phyloP scores from a whole-genome alignment of 495 filamentous ascomycete genomes.

The Mytilinidion resinicola region DNA sequence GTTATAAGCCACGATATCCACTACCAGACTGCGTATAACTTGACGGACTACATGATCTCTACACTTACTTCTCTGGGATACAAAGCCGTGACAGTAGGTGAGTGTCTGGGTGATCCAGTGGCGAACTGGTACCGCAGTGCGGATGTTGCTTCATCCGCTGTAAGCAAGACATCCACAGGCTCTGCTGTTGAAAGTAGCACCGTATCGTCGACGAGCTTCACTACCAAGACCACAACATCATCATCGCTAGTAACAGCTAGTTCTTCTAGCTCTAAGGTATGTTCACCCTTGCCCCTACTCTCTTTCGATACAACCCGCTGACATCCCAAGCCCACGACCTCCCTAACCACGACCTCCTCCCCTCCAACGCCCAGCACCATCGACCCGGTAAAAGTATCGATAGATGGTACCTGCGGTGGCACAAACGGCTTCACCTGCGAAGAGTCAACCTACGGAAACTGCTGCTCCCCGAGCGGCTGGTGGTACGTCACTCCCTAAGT shows the following conservation, averaged over 20 bases:
- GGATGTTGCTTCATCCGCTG: neutral
- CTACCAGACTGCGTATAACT: slow-evolving; percentile 65
- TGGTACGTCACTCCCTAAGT: slow-evolving; percentile 6
- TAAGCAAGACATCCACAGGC: neutral
- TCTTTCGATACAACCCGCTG: neutral
- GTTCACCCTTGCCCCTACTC: neutral
- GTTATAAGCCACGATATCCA: slow-evolving; percentile 78
- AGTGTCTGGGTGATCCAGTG: slow-evolving; percentile 24
- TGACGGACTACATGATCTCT: slow-evolving; percentile 65
- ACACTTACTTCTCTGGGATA: slow-evolving; percentile 22
- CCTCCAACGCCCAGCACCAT: slow-evolving; percentile 11
- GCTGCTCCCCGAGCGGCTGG: slow-evolving; percentile 22
- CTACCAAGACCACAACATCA: neutral
- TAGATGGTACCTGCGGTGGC: slow-evolving; percentile 26
- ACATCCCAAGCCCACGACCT: neutral
- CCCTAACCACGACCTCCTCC: neutral
- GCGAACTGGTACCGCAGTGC: slow-evolving; percentile 25
- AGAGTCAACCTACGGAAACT: slow-evolving; percentile 24
- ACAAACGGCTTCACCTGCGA: slow-evolving; percentile 19
- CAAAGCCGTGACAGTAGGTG: slow-evolving; percentile 25
- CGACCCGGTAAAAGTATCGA: slow-evolving; percentile 5
- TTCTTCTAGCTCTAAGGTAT: neutral
- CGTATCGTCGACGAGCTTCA: neutral
- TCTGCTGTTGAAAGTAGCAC: neutral
- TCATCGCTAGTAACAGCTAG: neutral